phyloP scores from a whole-genome alignment of 2,329 filamentous ascomycete genomes.

The Fusarium redolens region DNA sequence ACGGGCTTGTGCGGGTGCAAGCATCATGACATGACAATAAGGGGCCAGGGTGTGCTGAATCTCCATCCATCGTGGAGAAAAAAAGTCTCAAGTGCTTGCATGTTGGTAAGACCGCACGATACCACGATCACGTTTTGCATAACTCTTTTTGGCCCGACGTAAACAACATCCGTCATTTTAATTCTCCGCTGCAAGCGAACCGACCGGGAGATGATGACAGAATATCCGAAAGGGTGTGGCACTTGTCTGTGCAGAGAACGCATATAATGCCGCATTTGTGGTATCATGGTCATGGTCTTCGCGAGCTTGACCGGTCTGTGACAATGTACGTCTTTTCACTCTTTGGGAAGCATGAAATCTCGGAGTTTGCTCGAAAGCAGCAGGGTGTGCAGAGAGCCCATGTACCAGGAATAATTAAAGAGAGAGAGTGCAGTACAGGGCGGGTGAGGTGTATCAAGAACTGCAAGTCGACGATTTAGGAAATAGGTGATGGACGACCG shows the following conservation, averaged over 20 bases:
- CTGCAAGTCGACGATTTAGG: slow-evolving; percentile 44
- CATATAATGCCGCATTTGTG: slow-evolving; percentile 1
- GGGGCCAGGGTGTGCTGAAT: slow-evolving; percentile 23
- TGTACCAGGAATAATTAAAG: neutral
- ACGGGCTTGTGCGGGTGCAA: slow-evolving; percentile 41
- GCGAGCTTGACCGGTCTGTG: slow-evolving; percentile 16
- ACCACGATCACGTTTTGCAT: slow-evolving; percentile 30
- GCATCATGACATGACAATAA: slow-evolving; percentile 20
- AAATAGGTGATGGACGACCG: slow-evolving; percentile 37
- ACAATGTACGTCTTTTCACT: neutral
- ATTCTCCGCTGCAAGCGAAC: neutral
- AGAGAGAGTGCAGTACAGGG: slow-evolving; percentile 1
- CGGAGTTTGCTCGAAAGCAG: slow-evolving; percentile 31
- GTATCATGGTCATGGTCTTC: slow-evolving; percentile 17
- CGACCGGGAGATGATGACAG: neutral
- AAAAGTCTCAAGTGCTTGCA: slow-evolving; percentile 36
- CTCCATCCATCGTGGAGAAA: slow-evolving; percentile 42
- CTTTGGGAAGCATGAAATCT: slow-evolving; percentile 27
- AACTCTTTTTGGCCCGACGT: neutral
- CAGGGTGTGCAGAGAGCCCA: slow-evolving; percentile 27
- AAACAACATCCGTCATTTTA: neutral
- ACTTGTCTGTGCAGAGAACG: neutral
- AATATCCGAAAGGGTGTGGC: slow-evolving; percentile 21
- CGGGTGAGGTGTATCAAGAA: slow-evolving; percentile 41
- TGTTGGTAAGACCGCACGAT: slow-evolving; percentile 25